Conservation (phyloP, 2,329 filamentous ascomycete genomes). For the Colletotrichum cereale region DNA sequence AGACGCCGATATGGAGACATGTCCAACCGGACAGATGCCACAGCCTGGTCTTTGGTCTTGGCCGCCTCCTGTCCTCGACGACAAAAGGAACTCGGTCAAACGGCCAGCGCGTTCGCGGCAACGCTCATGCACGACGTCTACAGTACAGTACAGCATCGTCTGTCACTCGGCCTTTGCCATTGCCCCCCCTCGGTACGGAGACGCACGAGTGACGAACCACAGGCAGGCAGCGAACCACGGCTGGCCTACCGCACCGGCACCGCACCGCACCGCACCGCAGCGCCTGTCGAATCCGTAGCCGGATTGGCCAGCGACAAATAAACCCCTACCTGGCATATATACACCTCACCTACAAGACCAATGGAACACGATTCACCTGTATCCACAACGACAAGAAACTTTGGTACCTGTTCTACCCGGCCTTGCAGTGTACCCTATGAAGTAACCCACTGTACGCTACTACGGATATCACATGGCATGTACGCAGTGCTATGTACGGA, state of each 20-base stretch:
- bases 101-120: conserved; percentile 11
- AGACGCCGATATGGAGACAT: background rate
- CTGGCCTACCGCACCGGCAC: too few relatives aligned
- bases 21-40: conserved; percentile 1
- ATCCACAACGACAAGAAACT: conserved; percentile 9
- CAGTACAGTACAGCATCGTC: background rate
- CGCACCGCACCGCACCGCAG: background rate
- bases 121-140: background rate
- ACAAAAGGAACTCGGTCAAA: conserved; percentile 14
- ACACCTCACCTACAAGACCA: conserved; percentile 5
- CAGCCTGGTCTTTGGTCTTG: background rate
- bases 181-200: background rate
- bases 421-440: background rate
- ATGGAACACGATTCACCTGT: background rate
- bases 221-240: background rate
- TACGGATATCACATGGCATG: background rate
- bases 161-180: background rate
- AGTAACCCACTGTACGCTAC: too few relatives aligned
- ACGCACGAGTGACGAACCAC: conserved; percentile 10
- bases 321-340: conserved; percentile 4
- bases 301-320: background rate
- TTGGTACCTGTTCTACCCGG: conserved; percentile 16
- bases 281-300: background rate
- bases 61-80: background rate
- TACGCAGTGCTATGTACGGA: too few relatives aligned